Evolutionary conservation across 805 yeast species (phyloP).

Genomic region (Ogataea thermomethanolica): DNA sequence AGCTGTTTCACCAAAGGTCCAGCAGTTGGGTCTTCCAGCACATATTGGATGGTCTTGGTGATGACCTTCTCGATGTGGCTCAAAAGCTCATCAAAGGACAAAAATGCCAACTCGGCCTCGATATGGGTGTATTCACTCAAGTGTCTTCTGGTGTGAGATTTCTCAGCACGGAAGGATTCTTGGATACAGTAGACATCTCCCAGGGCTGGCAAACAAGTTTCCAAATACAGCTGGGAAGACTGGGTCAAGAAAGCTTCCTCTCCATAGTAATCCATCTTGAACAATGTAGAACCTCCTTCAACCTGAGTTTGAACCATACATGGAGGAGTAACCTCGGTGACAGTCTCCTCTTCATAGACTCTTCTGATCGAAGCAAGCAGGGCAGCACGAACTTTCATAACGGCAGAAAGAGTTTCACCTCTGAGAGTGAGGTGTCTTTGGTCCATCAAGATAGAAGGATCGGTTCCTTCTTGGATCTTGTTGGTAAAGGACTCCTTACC

Average conservation of each 20-base stretch:
- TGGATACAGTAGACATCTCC: constrained; percentile 98
- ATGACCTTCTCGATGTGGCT: constrained; percentile 80
- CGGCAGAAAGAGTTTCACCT: constrained; percentile 91
- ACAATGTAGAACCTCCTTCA: constrained; percentile 97
- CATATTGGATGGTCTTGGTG: constrained; percentile 64
- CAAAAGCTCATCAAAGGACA: constrained; percentile 82
- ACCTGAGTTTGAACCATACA: constrained; percentile 99
- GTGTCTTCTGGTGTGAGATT: constrained; percentile 98
- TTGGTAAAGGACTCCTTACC: constrained; percentile 95
- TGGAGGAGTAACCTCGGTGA: constrained; percentile 96
- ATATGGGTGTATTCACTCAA: constrained; percentile 95
- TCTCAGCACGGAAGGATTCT: constrained; percentile 98
- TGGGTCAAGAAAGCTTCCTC: constrained; percentile 96
- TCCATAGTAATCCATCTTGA: constrained; percentile 90
- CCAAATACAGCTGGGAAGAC: constrained; percentile 93
- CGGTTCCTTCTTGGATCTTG: constrained; percentile 90
- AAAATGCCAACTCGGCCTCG: constrained; percentile 89
- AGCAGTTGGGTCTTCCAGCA: constrained; percentile 85
- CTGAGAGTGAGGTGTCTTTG: constrained; percentile 94
- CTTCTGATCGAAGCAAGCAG: constrained; percentile 71
- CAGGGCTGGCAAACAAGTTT: constrained; percentile 91
- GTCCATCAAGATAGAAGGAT: constrained; percentile 87
- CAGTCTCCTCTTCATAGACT: constrained; percentile 67
- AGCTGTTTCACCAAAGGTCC: constrained; percentile 87
- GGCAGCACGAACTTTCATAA: constrained; percentile 90